Base-by-base conservation (phyloP, 768 basidiomycete species). In the Lanmaoa pseudosensibilis region DNA sequence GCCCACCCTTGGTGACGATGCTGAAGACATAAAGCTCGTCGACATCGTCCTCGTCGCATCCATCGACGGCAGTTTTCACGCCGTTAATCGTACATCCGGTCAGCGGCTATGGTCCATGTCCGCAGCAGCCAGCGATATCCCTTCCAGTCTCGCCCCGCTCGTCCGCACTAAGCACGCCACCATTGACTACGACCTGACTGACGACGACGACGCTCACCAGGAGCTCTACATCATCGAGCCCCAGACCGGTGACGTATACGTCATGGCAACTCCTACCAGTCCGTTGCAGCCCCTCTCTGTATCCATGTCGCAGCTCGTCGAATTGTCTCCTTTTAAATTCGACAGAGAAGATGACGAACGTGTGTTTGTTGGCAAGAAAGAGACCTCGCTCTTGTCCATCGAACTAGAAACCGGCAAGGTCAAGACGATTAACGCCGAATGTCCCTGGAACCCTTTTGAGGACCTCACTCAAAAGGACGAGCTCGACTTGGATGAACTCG, bases 161-260 rank as follows among this genome's bases (percentile, higher is more conserved):
- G 82, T 92, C 52, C 83, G 88, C 66, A 91, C 89, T 0, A 74
- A 79, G 44, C 89, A 90, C 62, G 69, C 79, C 12, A 74, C 84
- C 43, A 66, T 77, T 45, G 83, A 88, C 67, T 76, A 80, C 8
- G 85, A 88, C 61, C 62, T 80, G 44, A 78, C 72, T 12, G 79
- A 80, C 57, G 86, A 87, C 59, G 80, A 81, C 46, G 69, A 75
- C 52, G 66, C 72, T 1, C 70, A 75, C 27, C 82, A 84, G 63
- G 92, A 93, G 69, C 82, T 88, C 43, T 98, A 96, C 73, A 87
- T 98, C 57, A 90, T 98, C 50, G 96, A 98, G 67, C 96, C 96
- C 0, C 90, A 94, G 77, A 88, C 90, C 5, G 96, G 96, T 8
- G 89, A 93, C 65, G 91, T 98, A 61, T 98, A 90, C 70, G 85